Evolutionary conservation across 2,329 filamentous ascomycete species (phyloP).

Genomic region (Penicillium rolfsii): DNA sequence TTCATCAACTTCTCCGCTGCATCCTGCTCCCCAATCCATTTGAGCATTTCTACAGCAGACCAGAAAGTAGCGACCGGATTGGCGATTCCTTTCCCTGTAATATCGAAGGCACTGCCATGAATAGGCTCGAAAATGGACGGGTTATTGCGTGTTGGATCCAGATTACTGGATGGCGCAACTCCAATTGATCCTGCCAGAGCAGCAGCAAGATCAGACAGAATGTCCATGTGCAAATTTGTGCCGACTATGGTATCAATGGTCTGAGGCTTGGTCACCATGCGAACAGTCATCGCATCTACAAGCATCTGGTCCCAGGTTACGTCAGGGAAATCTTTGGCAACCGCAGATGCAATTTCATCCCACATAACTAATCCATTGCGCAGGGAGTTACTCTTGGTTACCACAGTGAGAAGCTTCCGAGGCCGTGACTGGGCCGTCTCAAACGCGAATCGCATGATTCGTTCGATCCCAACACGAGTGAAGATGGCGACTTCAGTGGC

Average conservation of each 20-base stretch:
- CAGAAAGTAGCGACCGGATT: conserved; percentile 69
- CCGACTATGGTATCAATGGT: conserved; percentile 58
- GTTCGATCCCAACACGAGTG: conserved; percentile 55
- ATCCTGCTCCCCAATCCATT: conserved; percentile 62
- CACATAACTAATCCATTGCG: conserved; percentile 61
- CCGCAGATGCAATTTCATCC: conserved; percentile 56
- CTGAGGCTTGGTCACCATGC: conserved; percentile 56
- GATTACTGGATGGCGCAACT: conserved; percentile 69
- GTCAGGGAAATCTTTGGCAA: conserved; percentile 55
- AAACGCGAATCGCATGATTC: conserved; percentile 59
- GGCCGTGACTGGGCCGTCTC: conserved; percentile 53
- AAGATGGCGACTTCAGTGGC: conserved; percentile 60
- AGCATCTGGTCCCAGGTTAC: conserved; percentile 59
- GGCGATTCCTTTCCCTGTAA: conserved; percentile 62
- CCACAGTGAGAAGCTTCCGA: conserved; percentile 56
- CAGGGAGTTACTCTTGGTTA: conserved; percentile 61
- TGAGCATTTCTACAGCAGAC: conserved; percentile 69
- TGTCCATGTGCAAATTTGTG: conserved; percentile 63
- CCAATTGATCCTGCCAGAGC: conserved; percentile 71
- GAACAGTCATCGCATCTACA: conserved; percentile 60
- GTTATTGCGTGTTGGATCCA: conserved; percentile 64
- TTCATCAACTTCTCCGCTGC: conserved; percentile 61
- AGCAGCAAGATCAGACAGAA: conserved; percentile 70
- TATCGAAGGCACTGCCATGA: conserved; percentile 67
- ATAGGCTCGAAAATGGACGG: conserved; percentile 66